Percentiles rank a stretch among this genome's conserved stretches.
These are phyloP conservation scores for Pichia sp. DNA, from an alignment of 1,139 yeast species.

Conservation along the genomic window DNA sequence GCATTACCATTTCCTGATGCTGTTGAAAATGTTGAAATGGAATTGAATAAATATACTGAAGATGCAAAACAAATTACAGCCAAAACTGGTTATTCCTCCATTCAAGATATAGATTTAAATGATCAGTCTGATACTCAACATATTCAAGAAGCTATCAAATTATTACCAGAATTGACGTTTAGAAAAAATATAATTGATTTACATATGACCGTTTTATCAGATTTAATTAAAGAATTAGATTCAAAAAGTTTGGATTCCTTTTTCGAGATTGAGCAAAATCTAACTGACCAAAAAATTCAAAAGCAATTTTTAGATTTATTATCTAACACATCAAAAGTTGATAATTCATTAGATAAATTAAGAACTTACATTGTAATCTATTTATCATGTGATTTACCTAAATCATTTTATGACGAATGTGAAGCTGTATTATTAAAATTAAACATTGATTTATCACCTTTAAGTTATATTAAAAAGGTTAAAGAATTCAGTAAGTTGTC, in stretches of 20 bases:
- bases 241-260: slow-evolving; percentile 81
- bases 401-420: slow-evolving; percentile 56
- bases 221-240: slow-evolving; percentile 75
- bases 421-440: slow-evolving; percentile 53
- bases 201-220: slow-evolving; percentile 94
- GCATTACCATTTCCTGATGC: slow-evolving; percentile 95
- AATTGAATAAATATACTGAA: slow-evolving; percentile 69
- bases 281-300: slow-evolving; percentile 55
- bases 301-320: slow-evolving; percentile 54
- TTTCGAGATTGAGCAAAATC: slow-evolving; percentile 86
- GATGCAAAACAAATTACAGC: slow-evolving; percentile 84
- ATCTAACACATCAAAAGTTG: slow-evolving; percentile 39
- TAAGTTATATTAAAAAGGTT: slow-evolving; percentile 68
- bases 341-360: slow-evolving; percentile 69
- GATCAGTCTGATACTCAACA: slow-evolving; percentile 62
- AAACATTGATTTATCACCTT: slow-evolving; percentile 58
- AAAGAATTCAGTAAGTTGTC: slow-evolving; percentile 74
- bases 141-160: slow-evolving; percentile 84
- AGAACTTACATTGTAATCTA: slow-evolving; percentile 79
- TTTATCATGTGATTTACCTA: slow-evolving; percentile 49
- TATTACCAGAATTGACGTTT: slow-evolving; percentile 86
- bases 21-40: slow-evolving; percentile 89
- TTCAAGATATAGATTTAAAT: slow-evolving; percentile 68
- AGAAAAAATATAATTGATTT: slow-evolving; percentile 84
- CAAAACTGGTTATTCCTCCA: slow-evolving; percentile 62